These are phyloP conservation scores for Aureobasidium sp. DNA, from an alignment of 2,329 filamentous ascomycete genomes.

Conservation along the genomic window DNA sequence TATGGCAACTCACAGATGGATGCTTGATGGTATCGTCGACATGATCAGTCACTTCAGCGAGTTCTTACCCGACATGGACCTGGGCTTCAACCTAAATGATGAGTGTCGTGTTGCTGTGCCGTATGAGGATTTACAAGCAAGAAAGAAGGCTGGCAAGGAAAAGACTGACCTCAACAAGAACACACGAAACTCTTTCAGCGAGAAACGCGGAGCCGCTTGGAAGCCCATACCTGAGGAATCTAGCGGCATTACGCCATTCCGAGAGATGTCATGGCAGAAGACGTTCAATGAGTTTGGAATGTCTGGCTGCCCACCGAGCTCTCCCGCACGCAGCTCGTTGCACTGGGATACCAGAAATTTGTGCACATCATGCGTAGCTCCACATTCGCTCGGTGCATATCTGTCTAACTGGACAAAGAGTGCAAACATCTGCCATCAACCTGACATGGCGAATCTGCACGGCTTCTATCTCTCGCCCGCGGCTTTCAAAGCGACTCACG, in stretches of 20 bases:
- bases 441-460: slow-evolving; percentile 65
- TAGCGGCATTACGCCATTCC: slow-evolving; percentile 16
- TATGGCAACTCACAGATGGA: slow-evolving; percentile 48
- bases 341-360: slow-evolving; percentile 57
- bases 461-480: slow-evolving; percentile 63
- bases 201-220: slow-evolving; percentile 32
- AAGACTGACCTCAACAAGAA: slow-evolving; percentile 15
- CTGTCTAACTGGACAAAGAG: slow-evolving; percentile 57
- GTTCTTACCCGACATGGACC: slow-evolving; percentile 53
- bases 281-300: slow-evolving; percentile 35
- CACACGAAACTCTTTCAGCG: slow-evolving; percentile 24
- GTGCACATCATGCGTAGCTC: slow-evolving; percentile 54
- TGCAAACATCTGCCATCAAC: slow-evolving; percentile 65
- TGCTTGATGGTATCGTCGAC: slow-evolving; percentile 44
- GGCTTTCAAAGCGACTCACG: slow-evolving; percentile 51
- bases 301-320: slow-evolving; percentile 53
- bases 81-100: slow-evolving; percentile 56
- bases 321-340: slow-evolving; percentile 49
- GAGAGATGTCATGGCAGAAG: slow-evolving; percentile 28
- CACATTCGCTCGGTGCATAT: slow-evolving; percentile 60
- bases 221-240: slow-evolving; percentile 23
- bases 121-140: slow-evolving; percentile 32
- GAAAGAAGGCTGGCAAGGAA: slow-evolving; percentile 27
- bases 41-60: slow-evolving; percentile 48
- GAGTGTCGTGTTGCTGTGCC: slow-evolving; percentile 50